Conservation (phyloP, 2,329 filamentous ascomycete species). For the Graphilbum ipis-grandicollis region DNA sequence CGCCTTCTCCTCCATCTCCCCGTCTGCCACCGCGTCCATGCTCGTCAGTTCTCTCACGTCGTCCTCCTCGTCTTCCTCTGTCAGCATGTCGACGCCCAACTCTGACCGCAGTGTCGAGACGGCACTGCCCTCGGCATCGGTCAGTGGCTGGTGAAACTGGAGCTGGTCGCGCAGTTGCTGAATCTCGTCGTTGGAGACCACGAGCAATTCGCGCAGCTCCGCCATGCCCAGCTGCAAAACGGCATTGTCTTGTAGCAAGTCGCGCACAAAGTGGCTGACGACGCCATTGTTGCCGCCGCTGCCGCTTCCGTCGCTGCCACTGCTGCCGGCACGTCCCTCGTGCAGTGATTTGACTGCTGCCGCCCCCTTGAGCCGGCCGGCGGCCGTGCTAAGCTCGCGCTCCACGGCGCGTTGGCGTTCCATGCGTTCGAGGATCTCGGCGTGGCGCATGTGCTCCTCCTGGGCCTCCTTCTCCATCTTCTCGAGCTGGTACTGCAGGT, state of each 20-base stretch:
- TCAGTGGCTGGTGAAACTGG: conserved; percentile 55
- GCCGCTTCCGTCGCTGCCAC: conserved; percentile 29
- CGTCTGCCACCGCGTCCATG: neutral
- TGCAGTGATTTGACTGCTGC: conserved; percentile 52
- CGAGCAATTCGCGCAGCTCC: conserved; percentile 77
- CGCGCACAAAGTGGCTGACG: conserved; percentile 91
- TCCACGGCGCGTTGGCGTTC: conserved; percentile 72
- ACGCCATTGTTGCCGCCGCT: conserved; percentile 33
- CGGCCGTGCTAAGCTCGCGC: conserved; percentile 62
- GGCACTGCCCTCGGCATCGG: conserved; percentile 20
- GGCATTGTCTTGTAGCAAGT: conserved; percentile 88
- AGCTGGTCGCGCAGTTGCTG: conserved; percentile 73
- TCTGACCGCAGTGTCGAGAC: conserved; percentile 52
- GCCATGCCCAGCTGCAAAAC: conserved; percentile 83
- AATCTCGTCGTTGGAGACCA: conserved; percentile 87
- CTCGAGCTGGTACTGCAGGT: conserved; percentile 77
- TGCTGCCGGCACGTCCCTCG: conserved; percentile 26
- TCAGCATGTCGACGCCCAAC: conserved; percentile 24
- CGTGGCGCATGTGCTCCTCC: conserved; percentile 66
- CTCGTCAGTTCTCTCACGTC: too few species aligned
- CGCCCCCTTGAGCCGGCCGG: conserved; percentile 63
- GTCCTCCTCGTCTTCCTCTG: neutral
- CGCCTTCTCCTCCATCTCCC: neutral
- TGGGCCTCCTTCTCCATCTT: conserved; percentile 69
- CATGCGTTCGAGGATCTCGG: conserved; percentile 66